Percentiles rank a stretch among this genome's conserved stretches.
phyloP scores from a whole-genome alignment of 306 rosid species.

The Astragalus glycyphyllos region DNA sequence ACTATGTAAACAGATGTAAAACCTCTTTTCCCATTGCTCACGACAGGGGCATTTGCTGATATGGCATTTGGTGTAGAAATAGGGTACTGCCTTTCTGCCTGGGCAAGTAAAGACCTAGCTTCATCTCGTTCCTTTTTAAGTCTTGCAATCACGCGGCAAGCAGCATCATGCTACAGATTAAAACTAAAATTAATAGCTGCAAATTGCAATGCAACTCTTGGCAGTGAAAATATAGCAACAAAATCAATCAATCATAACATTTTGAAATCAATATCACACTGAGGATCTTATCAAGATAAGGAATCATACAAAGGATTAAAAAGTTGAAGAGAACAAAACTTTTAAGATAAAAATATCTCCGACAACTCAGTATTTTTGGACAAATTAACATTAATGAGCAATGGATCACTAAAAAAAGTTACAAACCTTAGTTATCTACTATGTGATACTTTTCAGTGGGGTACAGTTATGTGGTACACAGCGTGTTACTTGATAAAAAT shows the following conservation, averaged over 20 bases:
- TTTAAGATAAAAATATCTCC: background rate
- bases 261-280: constrained; percentile 5
- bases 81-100: constrained; percentile 79
- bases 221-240: background rate
- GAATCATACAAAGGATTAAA: background rate
- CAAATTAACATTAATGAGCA: background rate
- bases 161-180: constrained; percentile 89
- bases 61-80: constrained; percentile 51
- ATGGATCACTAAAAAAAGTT: background rate
- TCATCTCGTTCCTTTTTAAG: constrained; percentile 92
- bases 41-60: constrained; percentile 59
- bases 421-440: background rate
- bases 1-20: constrained; percentile 38
- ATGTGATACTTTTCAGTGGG: background rate
- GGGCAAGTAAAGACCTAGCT: constrained; percentile 85
- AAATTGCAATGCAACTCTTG: background rate
- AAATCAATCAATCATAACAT: background rate
- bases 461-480: background rate
- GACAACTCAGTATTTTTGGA: background rate
- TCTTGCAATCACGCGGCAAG: constrained; percentile 96
- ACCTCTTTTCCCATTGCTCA: constrained; percentile 91
- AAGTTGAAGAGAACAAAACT: background rate
- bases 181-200: constrained; percentile 40
- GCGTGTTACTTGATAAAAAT: background rate
- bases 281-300: background rate